Evolutionary conservation across 2,329 filamentous ascomycete species (phyloP).

Genomic region (Phialophora verrucosa): DNA sequence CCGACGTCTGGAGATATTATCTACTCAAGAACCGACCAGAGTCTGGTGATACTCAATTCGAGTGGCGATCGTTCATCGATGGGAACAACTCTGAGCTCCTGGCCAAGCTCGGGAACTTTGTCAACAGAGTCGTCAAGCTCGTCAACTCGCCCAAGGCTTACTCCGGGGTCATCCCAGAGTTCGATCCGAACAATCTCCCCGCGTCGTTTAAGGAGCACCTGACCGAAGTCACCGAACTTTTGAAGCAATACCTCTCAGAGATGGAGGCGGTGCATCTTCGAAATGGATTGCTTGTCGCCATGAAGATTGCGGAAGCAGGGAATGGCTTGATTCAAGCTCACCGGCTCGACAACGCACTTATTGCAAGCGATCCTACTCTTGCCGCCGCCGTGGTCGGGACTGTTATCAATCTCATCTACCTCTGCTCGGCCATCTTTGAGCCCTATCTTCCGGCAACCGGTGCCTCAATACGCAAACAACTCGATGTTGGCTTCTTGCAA

Average conservation of each 20-base stretch:
- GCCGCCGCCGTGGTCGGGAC: constrained; percentile 72
- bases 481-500: constrained; percentile 63
- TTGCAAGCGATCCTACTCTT: constrained; percentile 63
- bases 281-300: constrained; percentile 59
- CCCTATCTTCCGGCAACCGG: constrained; percentile 87
- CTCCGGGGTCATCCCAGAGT: constrained; percentile 70
- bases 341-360: constrained; percentile 66
- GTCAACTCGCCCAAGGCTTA: constrained; percentile 71
- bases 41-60: constrained; percentile 84
- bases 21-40: constrained; percentile 85
- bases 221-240: constrained; percentile 57
- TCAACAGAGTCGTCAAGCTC: constrained; percentile 76
- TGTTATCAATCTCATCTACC: constrained; percentile 82
- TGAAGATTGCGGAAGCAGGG: constrained; percentile 64
- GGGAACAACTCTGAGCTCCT: constrained; percentile 89
- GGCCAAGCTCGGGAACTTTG: constrained; percentile 73
- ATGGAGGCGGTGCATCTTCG: constrained; percentile 67
- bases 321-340: constrained; percentile 66
- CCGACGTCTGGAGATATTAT: constrained; percentile 94
- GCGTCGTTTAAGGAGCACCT: constrained; percentile 49
- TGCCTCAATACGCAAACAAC: constrained; percentile 75
- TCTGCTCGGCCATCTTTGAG: constrained; percentile 76
- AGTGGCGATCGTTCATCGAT: constrained; percentile 82
- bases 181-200: constrained; percentile 47
- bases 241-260: constrained; percentile 63